Percentiles rank a stretch among this genome's conserved stretches.
These are phyloP conservation scores for Cerioporus squamosus DNA, from an alignment of 1,284 basidiomycete species.

Conservation along the genomic window DNA sequence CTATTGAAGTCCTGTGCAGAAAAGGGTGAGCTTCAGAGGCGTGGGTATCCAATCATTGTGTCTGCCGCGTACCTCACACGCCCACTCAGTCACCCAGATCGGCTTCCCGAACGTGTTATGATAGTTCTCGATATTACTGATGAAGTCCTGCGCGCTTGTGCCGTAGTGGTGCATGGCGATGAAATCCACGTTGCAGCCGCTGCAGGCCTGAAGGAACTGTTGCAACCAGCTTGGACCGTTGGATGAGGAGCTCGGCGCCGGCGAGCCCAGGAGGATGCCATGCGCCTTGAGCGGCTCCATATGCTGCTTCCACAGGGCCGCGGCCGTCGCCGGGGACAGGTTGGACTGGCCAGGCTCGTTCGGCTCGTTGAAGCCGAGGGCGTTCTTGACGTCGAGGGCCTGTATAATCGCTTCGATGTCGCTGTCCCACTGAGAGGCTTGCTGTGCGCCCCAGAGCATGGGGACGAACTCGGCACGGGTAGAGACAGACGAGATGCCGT, in stretches of 20 bases:
- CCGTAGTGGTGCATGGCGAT: conserved; percentile 66
- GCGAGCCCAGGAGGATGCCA: conserved; percentile 65
- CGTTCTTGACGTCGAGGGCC: not conserved
- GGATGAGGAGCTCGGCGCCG: conserved; percentile 66
- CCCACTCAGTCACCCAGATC: conserved; percentile 71
- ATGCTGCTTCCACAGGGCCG: conserved; percentile 61
- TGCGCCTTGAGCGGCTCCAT: conserved; percentile 58
- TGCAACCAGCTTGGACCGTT: too few species aligned
- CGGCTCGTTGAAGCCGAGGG: conserved; percentile 36
- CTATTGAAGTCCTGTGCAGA: not conserved
- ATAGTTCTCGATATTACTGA: conserved; percentile 50
- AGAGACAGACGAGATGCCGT: not conserved
- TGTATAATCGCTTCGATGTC: not conserved
- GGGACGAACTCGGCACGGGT: conserved; percentile 45
- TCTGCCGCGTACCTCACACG: conserved; percentile 51
- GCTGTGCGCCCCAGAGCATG: not conserved
- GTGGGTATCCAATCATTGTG: not conserved
- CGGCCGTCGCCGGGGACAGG: conserved; percentile 54
- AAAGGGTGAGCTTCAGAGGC: not conserved
- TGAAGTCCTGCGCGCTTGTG: conserved; percentile 48
- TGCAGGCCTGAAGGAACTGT: too few species aligned
- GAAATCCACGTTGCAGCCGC: conserved; percentile 61
- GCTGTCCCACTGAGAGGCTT: not conserved
- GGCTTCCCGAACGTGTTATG: conserved; percentile 49
- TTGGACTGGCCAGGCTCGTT: conserved; percentile 65